Percentiles rank a stretch among this genome's conserved stretches.
Conservation (phyloP, 495 filamentous ascomycete species). For the Trichoderma orchidacearum region DNA sequence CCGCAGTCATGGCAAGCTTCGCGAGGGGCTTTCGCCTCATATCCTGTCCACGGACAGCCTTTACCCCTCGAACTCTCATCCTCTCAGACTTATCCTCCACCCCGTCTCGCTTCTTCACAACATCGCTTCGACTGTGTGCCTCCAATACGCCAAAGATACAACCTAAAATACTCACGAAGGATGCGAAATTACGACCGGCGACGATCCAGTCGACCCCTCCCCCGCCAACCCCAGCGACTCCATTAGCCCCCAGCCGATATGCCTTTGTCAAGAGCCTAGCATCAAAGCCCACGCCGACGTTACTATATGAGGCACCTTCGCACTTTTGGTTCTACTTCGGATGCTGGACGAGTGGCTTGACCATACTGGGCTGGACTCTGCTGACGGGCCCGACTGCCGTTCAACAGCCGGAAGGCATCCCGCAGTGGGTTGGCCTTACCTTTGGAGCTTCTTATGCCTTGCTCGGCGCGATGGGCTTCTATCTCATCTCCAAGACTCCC, state of each 20-base stretch:
- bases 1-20: background rate
- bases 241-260: constrained; percentile 5
- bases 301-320: constrained; percentile 48
- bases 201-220: background rate
- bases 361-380: background rate
- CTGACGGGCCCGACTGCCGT: constrained; percentile 37
- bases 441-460: constrained; percentile 28
- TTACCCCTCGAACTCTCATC: background rate
- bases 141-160: background rate
- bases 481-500: constrained; percentile 27
- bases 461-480: constrained; percentile 31
- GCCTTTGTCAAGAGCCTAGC: constrained; percentile 31
- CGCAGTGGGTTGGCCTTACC: constrained; percentile 26
- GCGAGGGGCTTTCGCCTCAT: background rate
- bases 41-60: background rate
- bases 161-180: background rate
- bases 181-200: background rate
- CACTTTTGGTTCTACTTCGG: constrained; percentile 44
- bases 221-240: background rate
- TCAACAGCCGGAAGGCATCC: constrained; percentile 24
- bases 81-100: background rate
- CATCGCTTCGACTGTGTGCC: background rate
- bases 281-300: constrained; percentile 22
- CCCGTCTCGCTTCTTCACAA: background rate
- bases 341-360: constrained; percentile 18